Evolutionary conservation across 176 grass and related monocot species (phyloP).

Genomic region (Triticum urartu): DNA sequence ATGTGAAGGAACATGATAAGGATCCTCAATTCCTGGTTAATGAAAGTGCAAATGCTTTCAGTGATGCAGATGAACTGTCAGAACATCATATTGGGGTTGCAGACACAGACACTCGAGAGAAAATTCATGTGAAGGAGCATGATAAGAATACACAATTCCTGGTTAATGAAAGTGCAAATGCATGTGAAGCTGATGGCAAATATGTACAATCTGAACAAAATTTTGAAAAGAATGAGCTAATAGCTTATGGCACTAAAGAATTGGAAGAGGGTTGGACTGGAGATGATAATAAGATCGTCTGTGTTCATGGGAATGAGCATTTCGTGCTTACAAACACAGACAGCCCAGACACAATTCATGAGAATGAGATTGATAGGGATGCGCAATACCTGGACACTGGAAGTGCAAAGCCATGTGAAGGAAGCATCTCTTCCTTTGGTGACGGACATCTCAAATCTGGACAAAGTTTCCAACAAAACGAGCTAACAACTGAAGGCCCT

Average conservation of each 20-base stretch:
- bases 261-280: slow-evolving; percentile 30
- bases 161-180: slow-evolving; percentile 33
- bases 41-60: slow-evolving; percentile 46
- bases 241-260: slow-evolving; percentile 16
- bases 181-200: slow-evolving; percentile 50
- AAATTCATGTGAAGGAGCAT: slow-evolving; percentile 7
- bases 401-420: slow-evolving; percentile 52
- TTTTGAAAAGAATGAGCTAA: slow-evolving; percentile 23
- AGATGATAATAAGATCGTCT: background rate
- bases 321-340: background rate
- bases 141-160: slow-evolving; percentile 23
- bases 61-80: slow-evolving; percentile 28
- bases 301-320: slow-evolving; percentile 8
- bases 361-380: slow-evolving; percentile 17
- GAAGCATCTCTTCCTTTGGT: slow-evolving; percentile 48
- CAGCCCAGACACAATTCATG: background rate
- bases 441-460: slow-evolving; percentile 34
- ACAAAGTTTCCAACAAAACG: slow-evolving; percentile 43
- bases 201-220: slow-evolving; percentile 45
- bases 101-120: background rate
- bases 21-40: slow-evolving; percentile 20
- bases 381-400: slow-evolving; percentile 14
- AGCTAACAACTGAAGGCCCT: background rate
- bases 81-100: slow-evolving; percentile 1
- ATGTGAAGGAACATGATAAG: slow-evolving; percentile 20